Evolutionary conservation across 2,329 filamentous ascomycete genomes (phyloP), one percentile per base, ranked within the genome.

Genomic region (Emericellopsis atlantica): DNA sequence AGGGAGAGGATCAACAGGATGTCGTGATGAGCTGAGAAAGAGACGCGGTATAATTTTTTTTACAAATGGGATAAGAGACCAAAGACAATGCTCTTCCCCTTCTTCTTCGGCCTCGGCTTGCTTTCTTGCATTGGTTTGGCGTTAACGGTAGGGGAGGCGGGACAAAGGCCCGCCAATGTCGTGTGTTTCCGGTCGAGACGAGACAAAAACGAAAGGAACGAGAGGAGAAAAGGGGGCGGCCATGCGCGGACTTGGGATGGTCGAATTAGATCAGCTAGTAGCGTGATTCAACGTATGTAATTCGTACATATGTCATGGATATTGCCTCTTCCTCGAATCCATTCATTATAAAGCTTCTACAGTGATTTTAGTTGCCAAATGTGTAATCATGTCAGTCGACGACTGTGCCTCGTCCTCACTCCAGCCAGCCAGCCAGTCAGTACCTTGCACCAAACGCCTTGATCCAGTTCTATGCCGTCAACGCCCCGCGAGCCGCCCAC

Each of bases 1-100:
- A 76, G 89, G 64, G 89, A 95, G 70, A 66, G 70, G 48, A 58
- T 64, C 54, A 74, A 73, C 64, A 61, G 58, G 42, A 48, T 59
- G 55, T 53, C 61, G 53, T 60, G 57, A 46, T 29, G 26, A 4
- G 18, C 18, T n/a, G 26, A 37, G 24, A 33, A 41, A 15, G 22
- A 37, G n/a, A 36, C 26, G 29, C 34, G 29, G 39, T 15, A 45
- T 41, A 35, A 37, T 15, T 26, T 26, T 16, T 16, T 23, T 22
- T 37, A 23, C n/a, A 9, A 12, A 14, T 22, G 21, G 21, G n/a
- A 40, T n/a, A 32, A 40, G 16, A 40, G 32, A 12, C 18, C 29
- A 15, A 16, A 14, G 33, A 33, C 22, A 14, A 33, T 6, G 29
- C 11, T n/a, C 10, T 12, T 6, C 32, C 9, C n/a, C 12, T 18